A percentile compares a stretch with the other conserved stretches of the same genome.
These are phyloP conservation scores for Plasmodium gallinaceum DNA, from an alignment of 169 alveolate species.

Conservation along the genomic window DNA sequence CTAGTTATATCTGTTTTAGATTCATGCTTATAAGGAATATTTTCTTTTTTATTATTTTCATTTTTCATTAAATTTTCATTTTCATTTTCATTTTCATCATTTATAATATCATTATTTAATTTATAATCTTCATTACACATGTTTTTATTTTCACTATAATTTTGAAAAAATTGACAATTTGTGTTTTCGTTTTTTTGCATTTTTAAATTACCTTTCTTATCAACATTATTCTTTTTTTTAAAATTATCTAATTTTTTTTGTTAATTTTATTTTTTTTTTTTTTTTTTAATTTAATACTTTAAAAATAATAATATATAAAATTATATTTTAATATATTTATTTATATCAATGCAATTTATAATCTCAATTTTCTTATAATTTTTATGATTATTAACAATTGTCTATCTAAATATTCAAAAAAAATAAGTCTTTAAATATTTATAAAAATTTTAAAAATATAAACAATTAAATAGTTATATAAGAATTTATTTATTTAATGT, in stretches of 20 bases:
- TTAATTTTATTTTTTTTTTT: not conserved
- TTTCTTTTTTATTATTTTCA: not conserved
- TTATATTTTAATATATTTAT: no score
- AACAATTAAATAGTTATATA: no score
- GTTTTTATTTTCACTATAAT: conserved; percentile 1
- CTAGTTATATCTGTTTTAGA: not conserved
- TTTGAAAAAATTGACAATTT: not conserved
- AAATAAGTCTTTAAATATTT: no score
- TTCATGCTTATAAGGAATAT: not conserved
- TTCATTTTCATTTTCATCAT: not conserved
- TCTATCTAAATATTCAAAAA: no score
- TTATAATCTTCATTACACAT: not conserved
- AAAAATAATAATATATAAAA: no score
- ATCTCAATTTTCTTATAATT: no score
- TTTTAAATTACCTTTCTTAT: not conserved
- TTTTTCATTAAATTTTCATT: not conserved
- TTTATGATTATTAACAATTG: no score
- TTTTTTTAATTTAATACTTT: not conserved
- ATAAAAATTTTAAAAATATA: no score
- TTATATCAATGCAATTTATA: no score
- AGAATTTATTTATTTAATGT: no score
- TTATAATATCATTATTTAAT: not conserved
- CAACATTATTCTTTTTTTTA: not conserved
- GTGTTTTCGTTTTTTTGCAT: conserved; percentile 16
- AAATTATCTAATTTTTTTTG: not conserved